Base-by-base conservation (phyloP, 2,329 filamentous ascomycete species). In the Colletotrichum orbiculare region DNA sequence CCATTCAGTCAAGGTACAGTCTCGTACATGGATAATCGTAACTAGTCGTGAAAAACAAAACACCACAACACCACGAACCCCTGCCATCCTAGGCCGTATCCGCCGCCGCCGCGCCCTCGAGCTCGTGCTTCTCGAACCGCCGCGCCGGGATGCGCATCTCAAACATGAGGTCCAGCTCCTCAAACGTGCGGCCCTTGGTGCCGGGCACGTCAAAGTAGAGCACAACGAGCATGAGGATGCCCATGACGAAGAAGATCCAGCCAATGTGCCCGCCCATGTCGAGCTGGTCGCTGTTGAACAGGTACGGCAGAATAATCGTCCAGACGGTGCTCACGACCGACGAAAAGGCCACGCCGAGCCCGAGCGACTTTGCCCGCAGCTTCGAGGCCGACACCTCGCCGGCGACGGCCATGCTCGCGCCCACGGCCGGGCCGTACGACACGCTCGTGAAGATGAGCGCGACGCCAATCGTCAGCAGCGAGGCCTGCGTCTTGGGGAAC, bases 241-340 rank as follows among this genome's bases (percentile, higher is more conserved):
- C 68, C 13, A 76, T 68, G 1, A 71, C 77, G 1, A 74, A 75
- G 63, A 79, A 82, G 4, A 82, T 70, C 52, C 81, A 82, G 0
- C 73, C 74, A 4, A 78, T 78, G 67, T 81, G 81, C 0, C 75
- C 78, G 6, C 77, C 77, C 0, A 82, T 71, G 13, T 79, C 76
- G 0, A 69, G 71, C 38, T 73, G 70, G 42, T 77, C 74, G 1
- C 65, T 57, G 43, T 73, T 74, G 46, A 71, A 77, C 0, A 76
- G 65, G 41, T 73, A 70, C 0, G 75, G 74, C 4, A 77, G 38
- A 7, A 71, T 54, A 2, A 75, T 65, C 8, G 61, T 56, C 68
- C 66, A 68, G 13, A 69, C 41, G 7, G 54, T 55, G 50, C 72
- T 60, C 33, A 47, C 53, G 8, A 64, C 10, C 12, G 64, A 58